Conservation (phyloP, 345 rosid species). For the Laguncularia racemosa region DNA sequence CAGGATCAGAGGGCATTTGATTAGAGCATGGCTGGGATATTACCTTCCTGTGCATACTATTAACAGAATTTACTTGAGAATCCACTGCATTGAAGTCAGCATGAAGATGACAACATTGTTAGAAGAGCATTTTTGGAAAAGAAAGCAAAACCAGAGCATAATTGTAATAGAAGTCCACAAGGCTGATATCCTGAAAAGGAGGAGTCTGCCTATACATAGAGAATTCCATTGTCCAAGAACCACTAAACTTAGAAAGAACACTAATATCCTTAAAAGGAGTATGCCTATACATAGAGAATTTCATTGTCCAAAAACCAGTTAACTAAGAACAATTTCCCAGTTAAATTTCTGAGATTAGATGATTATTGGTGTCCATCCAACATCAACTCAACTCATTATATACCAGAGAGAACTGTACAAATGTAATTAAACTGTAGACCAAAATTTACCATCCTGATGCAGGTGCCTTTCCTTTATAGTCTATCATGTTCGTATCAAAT, state of each 20-base stretch:
- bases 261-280: too few species aligned
- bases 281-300: slow-evolving; percentile 1
- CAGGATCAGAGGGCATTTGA: slow-evolving; percentile 24
- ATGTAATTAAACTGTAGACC: too few species aligned
- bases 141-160: background rate
- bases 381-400: too few species aligned
- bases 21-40: slow-evolving; percentile 13
- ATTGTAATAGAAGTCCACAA: background rate
- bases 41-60: slow-evolving; percentile 24
- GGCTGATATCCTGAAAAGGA: background rate
- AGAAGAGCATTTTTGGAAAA: slow-evolving; percentile 5
- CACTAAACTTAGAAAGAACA: too few species aligned
- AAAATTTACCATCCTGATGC: too few species aligned
- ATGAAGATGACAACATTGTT: background rate
- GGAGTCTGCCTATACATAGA: slow-evolving; percentile 2
- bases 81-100: slow-evolving; percentile 22
- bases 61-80: slow-evolving; percentile 31
- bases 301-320: background rate
- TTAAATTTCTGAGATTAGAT: too few species aligned
- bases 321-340: too few species aligned
- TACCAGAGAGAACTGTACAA: too few species aligned
- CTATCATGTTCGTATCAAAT: too few species aligned
- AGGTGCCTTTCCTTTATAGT: too few species aligned
- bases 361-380: too few species aligned
- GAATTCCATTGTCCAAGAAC: background rate